Base-by-base conservation (phyloP, 1,139 yeast genomes). In the Kodamaea derodonti region DNA sequence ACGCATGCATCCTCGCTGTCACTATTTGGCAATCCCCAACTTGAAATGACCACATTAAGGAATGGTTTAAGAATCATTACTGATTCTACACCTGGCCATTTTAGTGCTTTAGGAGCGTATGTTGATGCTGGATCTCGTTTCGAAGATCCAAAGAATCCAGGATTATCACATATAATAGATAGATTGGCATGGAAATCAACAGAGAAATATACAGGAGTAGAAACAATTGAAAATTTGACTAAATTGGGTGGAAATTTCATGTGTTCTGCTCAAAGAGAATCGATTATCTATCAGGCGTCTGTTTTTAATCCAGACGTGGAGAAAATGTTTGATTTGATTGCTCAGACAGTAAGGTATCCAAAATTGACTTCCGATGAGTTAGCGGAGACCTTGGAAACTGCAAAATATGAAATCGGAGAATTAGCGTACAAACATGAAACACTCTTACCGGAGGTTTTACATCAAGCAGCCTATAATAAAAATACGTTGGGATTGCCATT, bases 201-300 rank as follows among this genome's bases (percentile, higher is more conserved):
- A 0, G 60, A 69, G 30, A 66, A 75, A 36, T 69, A 75, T 39
- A 52, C 77, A 2, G 90, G 88, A 3, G 61, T 72, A 24, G 75
- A 83, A 38, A 85, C 92, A 87, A 72, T 85, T 48, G 84, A 84
- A 46, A 73, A 75, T 24, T 67, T 92, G 45, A 88, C 87, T 36
- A 69, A 78, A 34, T 62, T 92, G 36, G 98, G 98, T 29, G 98
- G 98, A 10, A 92, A 90, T 58, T 88, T 84, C 59, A 90, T 87
- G 79, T 85, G 96, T 53, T 83, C 95, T 1, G 86, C 96, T 1
- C 86, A 95, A 20, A 72, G 98, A 52, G 98, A 92, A 56, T 77
- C 94, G 4, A 74, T 92, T 67, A 78, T 92, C 65, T 92, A 92
- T 58, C 97, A 92, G 58, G 95, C 97, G 2, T 82, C 95, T 2